Evolutionary conservation across 2,329 filamentous ascomycete genomes (phyloP), one percentile per base, ranked within the genome.

Genomic region (Orbilia oligospora): DNA sequence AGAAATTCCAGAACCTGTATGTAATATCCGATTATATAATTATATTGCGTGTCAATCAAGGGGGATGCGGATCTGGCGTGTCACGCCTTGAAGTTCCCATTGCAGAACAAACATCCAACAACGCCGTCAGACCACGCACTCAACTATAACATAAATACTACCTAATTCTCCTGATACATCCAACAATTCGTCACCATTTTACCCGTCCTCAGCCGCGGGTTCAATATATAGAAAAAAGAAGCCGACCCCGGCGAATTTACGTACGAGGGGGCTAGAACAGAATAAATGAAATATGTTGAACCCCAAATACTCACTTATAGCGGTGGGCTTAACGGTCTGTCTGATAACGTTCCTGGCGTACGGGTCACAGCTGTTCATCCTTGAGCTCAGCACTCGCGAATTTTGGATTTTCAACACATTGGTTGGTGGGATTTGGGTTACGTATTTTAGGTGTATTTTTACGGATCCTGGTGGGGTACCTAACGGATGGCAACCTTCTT

Each of bases 311-410:
- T 87, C 88, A 82, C 84, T 84, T 63, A 86, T 93, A 65, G 91
- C 91, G 75, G 88, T 94, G n/a, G 91, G 91, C 14, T 88, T 87
- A 73, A 91, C 92, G 53, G 90, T 89, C 80, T 70, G 87, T 6
- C 85, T 95, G 14, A 91, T 94, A 76, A 83, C 85, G 67, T 92
- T 93, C 83, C 87, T 94, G 2, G 89, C 89, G 78, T 93, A 91
- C 85, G 88, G 89, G 61, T 91, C 92, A 3, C 93, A 95, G 84
- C 86, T 95, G 56, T 92, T 95, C 83, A 84, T 88, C 81, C 85
- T 88, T 78, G 85, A 87, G 80, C 87, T 92, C 80, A 86, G 87
- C 10, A 88, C 87, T 3, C 84, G 83, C 71, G 87, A 95, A 83
- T 86, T 88, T 12, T 84, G 89, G 81, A 83, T 88, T 79, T 92